phyloP scores from a whole-genome alignment of 2,329 filamentous ascomycete genomes.

The Trichophyton benhamiae region DNA sequence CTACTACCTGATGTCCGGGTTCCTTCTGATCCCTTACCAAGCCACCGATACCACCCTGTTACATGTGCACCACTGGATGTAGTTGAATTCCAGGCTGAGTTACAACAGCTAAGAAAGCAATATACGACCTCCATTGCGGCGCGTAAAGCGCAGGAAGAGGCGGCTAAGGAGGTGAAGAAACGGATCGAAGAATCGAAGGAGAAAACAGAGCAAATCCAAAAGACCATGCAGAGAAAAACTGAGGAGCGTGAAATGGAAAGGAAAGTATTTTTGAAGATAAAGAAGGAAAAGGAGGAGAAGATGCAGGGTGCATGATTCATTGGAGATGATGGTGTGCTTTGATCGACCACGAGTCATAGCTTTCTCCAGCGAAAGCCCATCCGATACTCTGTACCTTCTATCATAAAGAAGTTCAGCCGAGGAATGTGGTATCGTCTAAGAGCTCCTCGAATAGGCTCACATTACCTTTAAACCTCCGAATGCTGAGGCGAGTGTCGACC shows the following conservation, averaged over 20 bases:
- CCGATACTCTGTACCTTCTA: no score
- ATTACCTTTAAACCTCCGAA: no score
- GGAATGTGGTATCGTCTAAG: no score
- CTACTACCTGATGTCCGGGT: conserved; percentile 29
- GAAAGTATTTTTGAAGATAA: conserved; percentile 32
- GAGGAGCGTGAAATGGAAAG: conserved; percentile 33
- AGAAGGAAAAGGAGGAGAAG: conserved; percentile 24
- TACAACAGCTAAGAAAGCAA: conserved; percentile 27
- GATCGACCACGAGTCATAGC: not conserved
- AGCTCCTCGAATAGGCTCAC: no score
- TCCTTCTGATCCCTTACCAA: conserved; percentile 24
- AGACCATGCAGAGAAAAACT: conserved; percentile 31
- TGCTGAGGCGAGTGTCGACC: no score
- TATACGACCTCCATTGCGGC: conserved; percentile 26
- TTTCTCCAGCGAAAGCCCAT: no score
- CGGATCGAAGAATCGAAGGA: conserved; percentile 27
- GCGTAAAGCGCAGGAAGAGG: conserved; percentile 27
- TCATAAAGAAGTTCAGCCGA: no score
- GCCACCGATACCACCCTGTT: conserved; percentile 28
- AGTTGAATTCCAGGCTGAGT: conserved; percentile 20
- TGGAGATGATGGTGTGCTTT: not conserved
- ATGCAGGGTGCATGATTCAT: not conserved
- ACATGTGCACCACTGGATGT: conserved; percentile 27
- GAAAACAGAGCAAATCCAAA: conserved; percentile 30
- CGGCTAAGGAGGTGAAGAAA: conserved; percentile 27